These are phyloP conservation scores for Metschnikowia henanensis DNA, from an alignment of 805 yeast genomes.

Conservation along the genomic window DNA sequence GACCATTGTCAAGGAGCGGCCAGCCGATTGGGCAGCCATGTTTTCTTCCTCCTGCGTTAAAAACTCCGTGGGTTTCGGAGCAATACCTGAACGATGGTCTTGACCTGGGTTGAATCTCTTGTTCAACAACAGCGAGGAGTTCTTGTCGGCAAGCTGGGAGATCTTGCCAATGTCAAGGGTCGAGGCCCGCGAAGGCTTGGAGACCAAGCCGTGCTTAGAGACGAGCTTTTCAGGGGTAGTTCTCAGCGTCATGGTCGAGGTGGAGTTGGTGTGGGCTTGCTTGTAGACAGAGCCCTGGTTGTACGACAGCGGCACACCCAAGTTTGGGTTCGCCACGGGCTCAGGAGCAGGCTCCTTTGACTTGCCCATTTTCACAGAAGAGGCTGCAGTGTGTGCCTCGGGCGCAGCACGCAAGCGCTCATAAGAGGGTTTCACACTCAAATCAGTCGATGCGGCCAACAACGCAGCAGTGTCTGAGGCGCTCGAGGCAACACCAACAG, in stretches of 20 bases:
- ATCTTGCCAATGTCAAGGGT: constrained; percentile 37
- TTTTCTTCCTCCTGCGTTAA: constrained; percentile 41
- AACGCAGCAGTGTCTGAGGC: constrained; percentile 80
- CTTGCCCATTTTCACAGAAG: constrained; percentile 39
- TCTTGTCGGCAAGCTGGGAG: constrained; percentile 34
- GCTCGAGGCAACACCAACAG: constrained; percentile 63
- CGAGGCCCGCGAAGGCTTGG: constrained; percentile 23
- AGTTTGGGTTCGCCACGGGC: constrained; percentile 34
- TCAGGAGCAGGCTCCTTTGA: constrained; percentile 48
- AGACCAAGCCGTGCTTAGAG: constrained; percentile 35
- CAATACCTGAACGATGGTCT: constrained; percentile 41
- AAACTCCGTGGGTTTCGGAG: constrained; percentile 27
- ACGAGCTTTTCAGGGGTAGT: constrained; percentile 40
- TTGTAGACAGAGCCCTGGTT: constrained; percentile 31
- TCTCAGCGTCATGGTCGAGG: constrained; percentile 46
- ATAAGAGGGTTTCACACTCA: constrained; percentile 59
- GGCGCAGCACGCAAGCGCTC: constrained; percentile 52
- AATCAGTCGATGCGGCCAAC: constrained; percentile 66
- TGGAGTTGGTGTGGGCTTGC: constrained; percentile 40
- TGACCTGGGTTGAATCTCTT: constrained; percentile 43
- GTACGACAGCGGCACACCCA: constrained; percentile 31
- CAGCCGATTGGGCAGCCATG: constrained; percentile 57
- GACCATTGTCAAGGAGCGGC: constrained; percentile 53
- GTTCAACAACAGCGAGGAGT: constrained; percentile 40
- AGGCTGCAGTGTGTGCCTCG: constrained; percentile 70